A percentile compares a stretch with the other conserved stretches of the same genome.
phyloP scores from a whole-genome alignment of 441 rosid genomes.

The Bocquillonia castaneifolia region DNA sequence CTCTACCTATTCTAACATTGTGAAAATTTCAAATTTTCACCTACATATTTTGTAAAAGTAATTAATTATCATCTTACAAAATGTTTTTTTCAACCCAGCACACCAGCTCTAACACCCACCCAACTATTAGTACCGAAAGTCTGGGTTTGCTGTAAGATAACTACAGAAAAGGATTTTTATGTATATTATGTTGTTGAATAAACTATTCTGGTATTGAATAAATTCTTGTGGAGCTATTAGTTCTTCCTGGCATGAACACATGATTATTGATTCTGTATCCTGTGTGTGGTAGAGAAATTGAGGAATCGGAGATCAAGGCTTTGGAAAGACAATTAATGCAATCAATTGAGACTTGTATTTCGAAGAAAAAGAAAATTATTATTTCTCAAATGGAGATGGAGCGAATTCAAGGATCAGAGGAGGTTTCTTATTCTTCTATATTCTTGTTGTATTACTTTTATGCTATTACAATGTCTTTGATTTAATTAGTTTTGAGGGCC shows the following conservation, averaged over 20 bases:
- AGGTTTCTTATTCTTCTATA: constrained; percentile 45
- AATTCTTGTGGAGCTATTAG: not conserved
- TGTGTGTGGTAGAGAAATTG: constrained; percentile 71
- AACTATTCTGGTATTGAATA: not conserved
- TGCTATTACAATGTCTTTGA: constrained; percentile 2
- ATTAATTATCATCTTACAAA: not conserved
- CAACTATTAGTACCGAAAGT: too few species aligned
- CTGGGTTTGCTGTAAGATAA: not conserved
- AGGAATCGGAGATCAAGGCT: constrained; percentile 84
- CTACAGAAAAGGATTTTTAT: not conserved
- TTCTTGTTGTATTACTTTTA: constrained; percentile 16
- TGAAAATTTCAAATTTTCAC: not conserved
- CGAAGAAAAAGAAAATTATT: constrained; percentile 88
- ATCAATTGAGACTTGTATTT: constrained; percentile 82
- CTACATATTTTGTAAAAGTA: not conserved
- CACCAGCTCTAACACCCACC: too few species aligned
- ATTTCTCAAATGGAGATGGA: constrained; percentile 89
- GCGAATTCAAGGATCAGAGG: constrained; percentile 79
- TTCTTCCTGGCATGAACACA: not conserved
- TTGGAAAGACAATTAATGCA: constrained; percentile 97
- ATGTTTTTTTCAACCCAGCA: not conserved
- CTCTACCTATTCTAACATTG: not conserved
- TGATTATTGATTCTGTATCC: constrained; percentile 23
- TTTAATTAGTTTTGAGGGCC: not conserved
- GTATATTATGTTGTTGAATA: constrained; percentile 2